These are phyloP conservation scores for Paracoccidioides brasiliensis DNA, from an alignment of 2,329 filamentous ascomycete genomes.

Conservation along the genomic window DNA sequence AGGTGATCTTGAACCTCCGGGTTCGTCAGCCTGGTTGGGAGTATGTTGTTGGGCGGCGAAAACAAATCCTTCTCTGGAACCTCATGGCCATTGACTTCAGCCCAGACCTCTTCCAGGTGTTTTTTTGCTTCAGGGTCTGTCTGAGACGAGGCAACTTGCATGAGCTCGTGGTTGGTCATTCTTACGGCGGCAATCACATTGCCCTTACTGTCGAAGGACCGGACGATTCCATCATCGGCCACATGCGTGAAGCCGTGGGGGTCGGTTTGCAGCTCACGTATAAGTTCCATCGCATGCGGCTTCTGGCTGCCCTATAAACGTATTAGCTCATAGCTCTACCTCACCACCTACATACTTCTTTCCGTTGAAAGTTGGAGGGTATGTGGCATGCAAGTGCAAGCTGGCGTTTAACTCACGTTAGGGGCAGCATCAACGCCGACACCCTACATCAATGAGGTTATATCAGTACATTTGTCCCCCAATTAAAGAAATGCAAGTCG, in stretches of 20 bases:
- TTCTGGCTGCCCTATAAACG: too few species aligned
- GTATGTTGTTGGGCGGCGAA: neutral
- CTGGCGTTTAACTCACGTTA: neutral
- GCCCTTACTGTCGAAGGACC: neutral
- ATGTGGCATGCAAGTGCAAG: neutral
- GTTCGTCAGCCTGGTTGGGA: neutral
- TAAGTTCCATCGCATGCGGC: neutral
- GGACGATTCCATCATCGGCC: neutral
- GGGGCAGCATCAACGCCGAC: neutral
- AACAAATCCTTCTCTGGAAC: neutral
- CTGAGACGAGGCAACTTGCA: neutral
- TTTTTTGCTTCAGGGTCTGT: neutral
- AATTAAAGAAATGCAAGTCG: neutral
- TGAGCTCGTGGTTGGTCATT: neutral
- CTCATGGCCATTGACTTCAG: neutral
- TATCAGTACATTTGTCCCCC: neutral
- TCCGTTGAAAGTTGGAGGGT: too few species aligned
- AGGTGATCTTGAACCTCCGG: neutral
- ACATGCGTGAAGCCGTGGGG: neutral
- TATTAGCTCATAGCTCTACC: too few species aligned
- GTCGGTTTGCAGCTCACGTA: neutral
- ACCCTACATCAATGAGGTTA: neutral
- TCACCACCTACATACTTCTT: too few species aligned
- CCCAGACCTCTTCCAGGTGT: neutral
- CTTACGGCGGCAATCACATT: neutral